Evolutionary conservation across 345 rosid species (phyloP), one percentile per base, ranked within the genome.

Genomic region (Citrus medica): DNA sequence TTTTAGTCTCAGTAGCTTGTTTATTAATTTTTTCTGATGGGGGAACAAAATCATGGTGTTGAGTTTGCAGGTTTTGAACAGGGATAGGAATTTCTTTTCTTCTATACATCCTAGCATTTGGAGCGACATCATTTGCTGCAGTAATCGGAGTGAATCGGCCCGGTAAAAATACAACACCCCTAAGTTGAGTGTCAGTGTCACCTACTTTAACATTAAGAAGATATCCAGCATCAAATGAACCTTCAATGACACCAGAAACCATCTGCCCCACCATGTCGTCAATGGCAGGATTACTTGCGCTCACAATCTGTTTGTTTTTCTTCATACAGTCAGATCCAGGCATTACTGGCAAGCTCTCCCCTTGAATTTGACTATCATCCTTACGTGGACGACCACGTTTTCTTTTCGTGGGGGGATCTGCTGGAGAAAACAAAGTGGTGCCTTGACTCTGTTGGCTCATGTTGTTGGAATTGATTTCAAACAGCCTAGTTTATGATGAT

Each of bases 341-440:
- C 12, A 69, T 17, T 51, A 71, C 13, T 19, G 84, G 82, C 22
- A n/a, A 33, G 68, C 58, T 71, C 63, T 85, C 87, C 25, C 73
- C 87, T 62, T 73, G 86, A 71, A 65, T 61, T 51, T 70, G 33
- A 70, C 62, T 55, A 70, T 83, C 88, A 61, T 87, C 87, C 71
- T 85, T 88, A 21, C 86, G 88, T 6, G 94, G 93, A 66, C 90
- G 91, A 27, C 91, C 94, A 70, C 93, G 88, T 55, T 87, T 91
- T 55, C 92, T 83, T 75, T 82, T 91, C 65, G 69, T 67, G 51
- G 87, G 83, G 58, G 78, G 63, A n/a, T 85, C 84, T 76, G 80
- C 74, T 71, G 86, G 82, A 56, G 88, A 75, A 79, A 76, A 70
- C 56, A 90, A 71, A 73, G 62, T 61, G 28, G 69, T 33, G 67